Percentiles rank a stretch among this genome's conserved stretches.
phyloP scores from a whole-genome alignment of 106 monocot species.

The Vanilla planifolia region DNA sequence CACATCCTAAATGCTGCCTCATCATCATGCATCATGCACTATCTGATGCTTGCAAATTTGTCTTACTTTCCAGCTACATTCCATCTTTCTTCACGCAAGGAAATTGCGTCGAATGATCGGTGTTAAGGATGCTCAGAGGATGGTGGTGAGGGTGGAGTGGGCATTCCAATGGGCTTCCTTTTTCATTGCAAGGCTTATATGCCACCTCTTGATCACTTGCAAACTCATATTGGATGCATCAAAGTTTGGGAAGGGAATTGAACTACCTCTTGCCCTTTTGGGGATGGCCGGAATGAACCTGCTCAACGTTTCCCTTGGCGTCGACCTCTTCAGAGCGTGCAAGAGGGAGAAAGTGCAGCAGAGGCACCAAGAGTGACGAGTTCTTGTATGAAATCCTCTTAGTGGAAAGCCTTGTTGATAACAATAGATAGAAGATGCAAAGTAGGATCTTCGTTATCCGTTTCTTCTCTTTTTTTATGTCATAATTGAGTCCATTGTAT shows the following conservation, averaged over 20 bases:
- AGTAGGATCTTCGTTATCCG: too few species aligned
- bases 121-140: slow-evolving; percentile 25
- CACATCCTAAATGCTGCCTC: too few species aligned
- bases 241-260: slow-evolving; percentile 72
- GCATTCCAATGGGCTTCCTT: slow-evolving; percentile 72
- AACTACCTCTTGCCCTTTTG: slow-evolving; percentile 80
- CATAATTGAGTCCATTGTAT: too few species aligned
- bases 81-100: slow-evolving; percentile 76
- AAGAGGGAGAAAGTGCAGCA: slow-evolving; percentile 43
- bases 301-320: slow-evolving; percentile 76
- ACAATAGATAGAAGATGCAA: too few species aligned
- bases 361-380: slow-evolving; percentile 29
- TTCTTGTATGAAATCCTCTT: too few species aligned
- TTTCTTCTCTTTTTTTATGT: too few species aligned
- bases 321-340: slow-evolving; percentile 72
- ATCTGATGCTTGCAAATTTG: too few species aligned
- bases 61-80: slow-evolving; percentile 59
- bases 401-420: too few species aligned
- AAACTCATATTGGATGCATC: slow-evolving; percentile 68
- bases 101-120: slow-evolving; percentile 87
- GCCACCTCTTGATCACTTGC: slow-evolving; percentile 80
- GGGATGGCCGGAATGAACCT: slow-evolving; percentile 94
- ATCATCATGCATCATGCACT: too few species aligned
- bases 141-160: slow-evolving; percentile 62
- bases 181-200: slow-evolving; percentile 44